Base-by-base conservation (phyloP, 345 rosid species). In the Toxicodendron radicans region DNA sequence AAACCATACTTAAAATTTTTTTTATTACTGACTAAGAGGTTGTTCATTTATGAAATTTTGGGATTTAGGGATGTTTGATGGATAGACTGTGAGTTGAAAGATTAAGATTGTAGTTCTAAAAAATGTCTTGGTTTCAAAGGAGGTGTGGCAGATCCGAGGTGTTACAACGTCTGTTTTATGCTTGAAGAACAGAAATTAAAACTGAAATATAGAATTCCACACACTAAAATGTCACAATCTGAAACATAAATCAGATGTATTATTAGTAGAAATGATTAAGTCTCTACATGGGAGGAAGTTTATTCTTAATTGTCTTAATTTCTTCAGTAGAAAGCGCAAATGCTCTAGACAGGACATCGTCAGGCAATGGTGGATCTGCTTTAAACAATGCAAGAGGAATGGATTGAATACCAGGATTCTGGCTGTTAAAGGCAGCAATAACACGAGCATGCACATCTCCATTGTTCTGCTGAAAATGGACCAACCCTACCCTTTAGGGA, bases 381-480 rank as follows among this genome's bases (percentile, higher is more conserved):
- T 73, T 82, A n/a, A 90, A 86, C 64, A 88, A 63, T 27, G 94
- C 67, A 33, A 75, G 69, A 24, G 86, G 82, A 43, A 90, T 74
- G 51, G 86, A 76, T 41, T 87, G 90, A 62, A 89, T 88, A 4
- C 90, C 94, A 6, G 90, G 85, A 17, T 86, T 56, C 72, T 90
- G 94, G 80, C 94, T 88, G 69, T 88, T 85, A 70, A 90, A 90
- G 66, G 87, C 92, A 0, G 89, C 51, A 12, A 90, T 70, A 33
- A 85, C 92, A 16, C 89, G 30, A 0, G 94, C 90, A 18, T 83
- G 73, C 4, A 27, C 76, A 0, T 6, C 1, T 10, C 89, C 90
- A 32, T 67, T 70, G 80, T 90, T 90, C 87, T 76, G 82, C 81
- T 90, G 94, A 80, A 80, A 90, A 80, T 90, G 94, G 5, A 90